Percentiles rank a stretch among this genome's conserved stretches.
phyloP scores from a whole-genome alignment of 805 yeast species.

The Candida maris region DNA sequence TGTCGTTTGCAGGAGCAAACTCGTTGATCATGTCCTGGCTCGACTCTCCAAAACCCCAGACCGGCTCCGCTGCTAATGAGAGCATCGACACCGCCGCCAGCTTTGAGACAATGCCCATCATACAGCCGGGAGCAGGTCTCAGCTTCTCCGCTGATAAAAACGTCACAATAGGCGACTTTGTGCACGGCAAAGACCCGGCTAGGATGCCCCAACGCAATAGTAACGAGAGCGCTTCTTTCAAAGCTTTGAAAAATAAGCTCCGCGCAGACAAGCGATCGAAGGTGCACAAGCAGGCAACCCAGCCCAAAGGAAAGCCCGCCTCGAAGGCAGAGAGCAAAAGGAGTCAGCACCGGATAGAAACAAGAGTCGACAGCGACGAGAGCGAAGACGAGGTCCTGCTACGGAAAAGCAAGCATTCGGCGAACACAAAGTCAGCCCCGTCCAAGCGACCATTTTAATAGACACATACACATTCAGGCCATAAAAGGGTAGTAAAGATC shows the following conservation, averaged over 20 bases:
- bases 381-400: slow-evolving; percentile 24
- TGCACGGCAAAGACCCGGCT: slow-evolving; percentile 14
- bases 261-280: slow-evolving; percentile 21
- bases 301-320: background rate
- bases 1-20: slow-evolving; percentile 38
- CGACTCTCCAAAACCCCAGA: slow-evolving; percentile 1
- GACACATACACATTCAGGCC: too few relatives aligned
- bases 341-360: background rate
- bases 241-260: slow-evolving; percentile 27
- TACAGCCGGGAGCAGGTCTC: slow-evolving; percentile 31
- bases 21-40: slow-evolving; percentile 40
- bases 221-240: slow-evolving; percentile 18
- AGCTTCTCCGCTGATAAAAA: slow-evolving; percentile 4
- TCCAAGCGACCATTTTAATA: slow-evolving; percentile 24
- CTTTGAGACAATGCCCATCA: slow-evolving; percentile 22
- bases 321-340: background rate
- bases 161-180: slow-evolving; percentile 20
- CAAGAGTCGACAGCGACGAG: slow-evolving; percentile 9
- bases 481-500: background rate
- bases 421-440: slow-evolving; percentile 2
- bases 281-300: slow-evolving; percentile 4
- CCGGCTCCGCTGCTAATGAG: background rate
- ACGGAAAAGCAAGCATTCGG: slow-evolving; percentile 9
- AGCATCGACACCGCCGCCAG: background rate
- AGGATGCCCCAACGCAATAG: slow-evolving; percentile 7